phyloP scores from a whole-genome alignment of 495 filamentous ascomycete species.

The Neurospora sp. region DNA sequence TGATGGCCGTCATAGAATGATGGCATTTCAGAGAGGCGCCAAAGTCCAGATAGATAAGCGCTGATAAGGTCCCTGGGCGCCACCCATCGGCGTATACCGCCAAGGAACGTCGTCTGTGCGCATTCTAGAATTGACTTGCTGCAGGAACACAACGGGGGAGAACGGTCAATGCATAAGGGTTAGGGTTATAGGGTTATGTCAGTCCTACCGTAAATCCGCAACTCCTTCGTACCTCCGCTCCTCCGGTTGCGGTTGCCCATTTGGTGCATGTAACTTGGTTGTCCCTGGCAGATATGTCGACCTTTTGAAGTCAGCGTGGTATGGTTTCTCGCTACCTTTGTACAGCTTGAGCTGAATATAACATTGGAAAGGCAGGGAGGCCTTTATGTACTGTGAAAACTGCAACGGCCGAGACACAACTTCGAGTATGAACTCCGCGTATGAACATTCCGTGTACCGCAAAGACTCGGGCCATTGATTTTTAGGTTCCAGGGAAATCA shows the following conservation, averaged over 20 bases:
- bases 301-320: not conserved
- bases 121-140: not conserved
- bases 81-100: not conserved
- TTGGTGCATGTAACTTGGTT: not conserved
- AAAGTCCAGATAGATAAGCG: not conserved
- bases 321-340: not conserved
- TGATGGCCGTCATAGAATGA: not conserved
- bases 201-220: not conserved
- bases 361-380: not conserved
- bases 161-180: not conserved
- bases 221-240: not conserved
- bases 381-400: not conserved
- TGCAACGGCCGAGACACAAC: not conserved
- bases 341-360: not conserved
- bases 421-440: not conserved
- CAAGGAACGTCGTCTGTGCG: not conserved
- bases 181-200: not conserved
- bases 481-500: too few relatives aligned
- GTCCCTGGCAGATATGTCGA: not conserved
- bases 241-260: not conserved
- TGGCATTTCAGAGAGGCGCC: not conserved
- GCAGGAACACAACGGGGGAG: not conserved
- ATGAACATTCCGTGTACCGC: not conserved
- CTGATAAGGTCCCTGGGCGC: not conserved
- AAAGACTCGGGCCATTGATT: too few relatives aligned